These are phyloP conservation scores for Curvularia sp. DNA, from an alignment of 2,329 filamentous ascomycete species.

Conservation along the genomic window DNA sequence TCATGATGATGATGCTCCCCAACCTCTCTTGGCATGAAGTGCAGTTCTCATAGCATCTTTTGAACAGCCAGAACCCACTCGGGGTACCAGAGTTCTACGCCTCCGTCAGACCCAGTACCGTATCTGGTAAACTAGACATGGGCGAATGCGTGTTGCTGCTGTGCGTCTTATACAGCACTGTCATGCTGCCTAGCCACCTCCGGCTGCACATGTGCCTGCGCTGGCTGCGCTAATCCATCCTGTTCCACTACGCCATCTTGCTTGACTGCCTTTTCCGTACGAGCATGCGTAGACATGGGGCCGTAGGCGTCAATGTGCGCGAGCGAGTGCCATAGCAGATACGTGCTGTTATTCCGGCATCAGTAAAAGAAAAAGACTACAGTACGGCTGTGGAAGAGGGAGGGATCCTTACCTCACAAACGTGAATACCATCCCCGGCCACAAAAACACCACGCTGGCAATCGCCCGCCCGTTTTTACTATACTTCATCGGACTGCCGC, in stretches of 20 bases:
- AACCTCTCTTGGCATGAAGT: too few species aligned
- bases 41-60: too few species aligned
- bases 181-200: background rate
- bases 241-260: background rate
- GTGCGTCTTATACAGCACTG: background rate
- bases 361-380: background rate
- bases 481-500: conserved; percentile 53
- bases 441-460: conserved; percentile 60
- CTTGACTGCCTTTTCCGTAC: conserved; percentile 12
- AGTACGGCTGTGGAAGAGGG: background rate
- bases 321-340: conserved; percentile 50
- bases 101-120: too few species aligned
- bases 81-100: too few species aligned
- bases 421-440: conserved; percentile 60
- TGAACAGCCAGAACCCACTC: too few species aligned
- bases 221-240: background rate
- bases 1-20: too few species aligned
- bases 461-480: conserved; percentile 59
- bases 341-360: conserved; percentile 36
- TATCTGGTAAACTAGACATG: background rate
- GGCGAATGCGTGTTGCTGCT: too few species aligned
- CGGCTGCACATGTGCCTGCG: background rate
- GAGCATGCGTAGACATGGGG: conserved; percentile 50
- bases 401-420: conserved; percentile 51
- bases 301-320: conserved; percentile 50